These are phyloP conservation scores for Colletotrichum liaoningense DNA, from an alignment of 2,329 filamentous ascomycete species.

Conservation along the genomic window DNA sequence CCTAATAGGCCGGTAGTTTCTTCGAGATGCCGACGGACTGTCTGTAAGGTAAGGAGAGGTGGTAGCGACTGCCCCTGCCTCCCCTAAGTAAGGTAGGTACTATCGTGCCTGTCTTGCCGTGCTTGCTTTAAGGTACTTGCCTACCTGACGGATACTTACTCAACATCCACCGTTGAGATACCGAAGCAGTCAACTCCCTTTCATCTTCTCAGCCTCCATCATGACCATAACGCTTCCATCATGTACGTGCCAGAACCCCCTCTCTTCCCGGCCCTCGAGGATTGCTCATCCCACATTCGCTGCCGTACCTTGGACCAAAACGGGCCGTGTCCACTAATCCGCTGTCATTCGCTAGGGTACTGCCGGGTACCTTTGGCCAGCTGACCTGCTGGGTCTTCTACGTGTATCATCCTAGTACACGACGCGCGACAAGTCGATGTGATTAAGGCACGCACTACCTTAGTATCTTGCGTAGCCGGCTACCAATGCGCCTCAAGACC, in stretches of 20 bases:
- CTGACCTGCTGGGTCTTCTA: constrained; percentile 26
- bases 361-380: constrained; percentile 19
- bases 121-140: no score
- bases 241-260: neutral
- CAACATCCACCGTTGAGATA: neutral
- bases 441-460: constrained; percentile 18
- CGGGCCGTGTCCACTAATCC: constrained; percentile 20
- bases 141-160: no score
- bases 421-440: constrained; percentile 13
- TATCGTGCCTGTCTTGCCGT: no score
- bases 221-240: neutral
- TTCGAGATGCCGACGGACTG: no score
- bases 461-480: neutral
- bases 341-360: constrained; percentile 18
- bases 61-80: no score
- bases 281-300: constrained; percentile 16
- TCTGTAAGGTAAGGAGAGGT: no score
- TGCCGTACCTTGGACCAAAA: constrained; percentile 9
- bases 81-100: no score
- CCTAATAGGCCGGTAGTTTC: neutral
- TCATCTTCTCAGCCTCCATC: neutral
- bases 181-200: neutral
- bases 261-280: neutral
- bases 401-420: constrained; percentile 18
- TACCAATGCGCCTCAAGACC: constrained; percentile 10